Evolutionary conservation across 2,329 filamentous ascomycete genomes (phyloP).

Genomic region (Fusarium tuaranense): DNA sequence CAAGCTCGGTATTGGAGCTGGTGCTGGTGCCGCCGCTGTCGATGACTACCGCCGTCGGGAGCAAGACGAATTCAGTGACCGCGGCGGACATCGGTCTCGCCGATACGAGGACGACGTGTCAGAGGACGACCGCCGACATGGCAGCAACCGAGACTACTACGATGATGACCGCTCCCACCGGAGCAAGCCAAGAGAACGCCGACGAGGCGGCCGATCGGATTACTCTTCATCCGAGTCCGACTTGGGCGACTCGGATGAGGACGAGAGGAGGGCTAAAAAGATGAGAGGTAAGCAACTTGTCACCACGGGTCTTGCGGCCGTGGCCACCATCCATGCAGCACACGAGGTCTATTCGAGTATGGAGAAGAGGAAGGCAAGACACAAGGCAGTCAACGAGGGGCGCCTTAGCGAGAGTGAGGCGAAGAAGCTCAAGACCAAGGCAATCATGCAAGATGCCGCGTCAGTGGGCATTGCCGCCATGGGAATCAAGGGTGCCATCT

Average conservation of each 20-base stretch:
- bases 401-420: conserved; percentile 63
- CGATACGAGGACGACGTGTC: conserved; percentile 59
- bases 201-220: conserved; percentile 56
- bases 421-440: conserved; percentile 68
- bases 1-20: conserved; percentile 70
- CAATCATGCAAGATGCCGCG: conserved; percentile 68
- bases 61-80: conserved; percentile 59
- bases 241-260: conserved; percentile 68
- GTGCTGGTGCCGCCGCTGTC: conserved; percentile 51
- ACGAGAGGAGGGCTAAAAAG: conserved; percentile 65
- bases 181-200: conserved; percentile 53
- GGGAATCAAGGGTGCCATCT: conserved; percentile 68
- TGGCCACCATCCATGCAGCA: conserved; percentile 71
- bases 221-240: conserved; percentile 66
- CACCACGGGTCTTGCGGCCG: conserved; percentile 66
- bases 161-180: conserved; percentile 60
- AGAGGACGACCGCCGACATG: conserved; percentile 59
- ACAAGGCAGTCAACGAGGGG: conserved; percentile 66
- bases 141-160: conserved; percentile 56
- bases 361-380: conserved; percentile 65
- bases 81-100: conserved; percentile 53
- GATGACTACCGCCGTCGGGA: conserved; percentile 55
- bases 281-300: conserved; percentile 73
- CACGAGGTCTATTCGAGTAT: conserved; percentile 69
- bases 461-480: conserved; percentile 69